phyloP scores from a whole-genome alignment of 305 asterid genomes.

The Solanum hybrid region DNA sequence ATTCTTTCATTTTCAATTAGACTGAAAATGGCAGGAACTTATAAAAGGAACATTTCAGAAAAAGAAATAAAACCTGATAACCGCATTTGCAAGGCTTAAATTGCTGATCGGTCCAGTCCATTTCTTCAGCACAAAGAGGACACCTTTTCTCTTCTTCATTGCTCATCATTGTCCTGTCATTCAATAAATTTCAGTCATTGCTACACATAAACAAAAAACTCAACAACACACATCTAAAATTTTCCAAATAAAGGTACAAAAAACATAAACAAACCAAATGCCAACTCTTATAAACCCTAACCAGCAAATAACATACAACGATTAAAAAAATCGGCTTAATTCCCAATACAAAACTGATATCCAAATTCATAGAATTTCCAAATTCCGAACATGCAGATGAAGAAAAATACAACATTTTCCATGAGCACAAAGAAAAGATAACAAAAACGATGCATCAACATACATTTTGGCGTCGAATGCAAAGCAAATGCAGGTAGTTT shows the following conservation, averaged over 20 bases:
- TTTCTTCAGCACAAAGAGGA: constrained; percentile 93
- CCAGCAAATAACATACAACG: neutral
- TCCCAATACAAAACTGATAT: neutral
- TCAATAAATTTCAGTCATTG: neutral
- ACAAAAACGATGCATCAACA: neutral
- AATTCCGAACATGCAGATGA: neutral
- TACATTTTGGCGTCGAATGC: constrained; percentile 1
- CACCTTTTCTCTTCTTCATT: constrained; percentile 88
- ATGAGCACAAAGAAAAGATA: neutral
- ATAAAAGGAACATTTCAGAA: neutral
- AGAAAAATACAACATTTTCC: neutral
- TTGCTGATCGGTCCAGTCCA: constrained; percentile 98
- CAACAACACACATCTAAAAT: neutral
- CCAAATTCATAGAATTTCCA: neutral
- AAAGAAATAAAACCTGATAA: constrained; percentile 49
- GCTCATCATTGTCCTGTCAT: constrained; percentile 47
- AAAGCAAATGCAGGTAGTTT: neutral
- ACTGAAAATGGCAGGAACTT: neutral
- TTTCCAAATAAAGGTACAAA: neutral
- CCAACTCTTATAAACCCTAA: neutral
- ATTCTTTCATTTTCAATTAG: neutral
- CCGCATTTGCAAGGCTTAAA: constrained; percentile 92
- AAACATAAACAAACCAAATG: neutral
- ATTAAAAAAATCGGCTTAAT: neutral
- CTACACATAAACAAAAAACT: neutral